These are phyloP conservation scores for Eutrema japonicum DNA, from an alignment of 345 rosid species.

Conservation along the genomic window DNA sequence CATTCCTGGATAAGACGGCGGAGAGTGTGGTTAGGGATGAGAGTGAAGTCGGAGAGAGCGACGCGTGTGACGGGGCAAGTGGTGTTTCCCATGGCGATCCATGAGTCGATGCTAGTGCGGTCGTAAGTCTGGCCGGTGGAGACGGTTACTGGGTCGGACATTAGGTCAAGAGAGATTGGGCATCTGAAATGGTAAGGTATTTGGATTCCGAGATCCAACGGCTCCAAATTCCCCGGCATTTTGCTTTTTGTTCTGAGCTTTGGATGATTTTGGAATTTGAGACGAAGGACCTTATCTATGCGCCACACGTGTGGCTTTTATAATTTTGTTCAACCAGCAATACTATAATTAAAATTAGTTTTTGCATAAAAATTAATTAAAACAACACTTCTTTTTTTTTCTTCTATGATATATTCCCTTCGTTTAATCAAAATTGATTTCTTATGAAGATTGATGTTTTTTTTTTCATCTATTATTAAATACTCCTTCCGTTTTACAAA, in stretches of 20 bases:
- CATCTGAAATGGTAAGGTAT: slow-evolving; percentile 94
- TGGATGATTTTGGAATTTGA: slow-evolving; percentile 22
- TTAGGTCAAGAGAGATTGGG: slow-evolving; percentile 93
- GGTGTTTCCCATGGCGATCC: slow-evolving; percentile 92
- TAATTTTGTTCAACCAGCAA: slow-evolving; percentile 25
- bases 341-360: neutral
- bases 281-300: slow-evolving; percentile 49
- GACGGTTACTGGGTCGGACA: slow-evolving; percentile 96
- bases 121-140: slow-evolving; percentile 96
- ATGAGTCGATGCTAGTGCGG: slow-evolving; percentile 92
- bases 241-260: neutral
- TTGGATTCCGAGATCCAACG: slow-evolving; percentile 76
- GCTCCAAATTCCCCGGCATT: slow-evolving; percentile 77
- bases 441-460: neutral
- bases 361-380: neutral
- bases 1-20: slow-evolving; percentile 97
- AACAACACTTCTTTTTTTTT: no score
- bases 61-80: slow-evolving; percentile 90
- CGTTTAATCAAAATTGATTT: neutral
- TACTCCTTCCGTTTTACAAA: no score
- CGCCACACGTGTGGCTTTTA: slow-evolving; percentile 81
- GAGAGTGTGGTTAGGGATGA: slow-evolving; percentile 97
- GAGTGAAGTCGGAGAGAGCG: slow-evolving; percentile 75
- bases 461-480: no score
- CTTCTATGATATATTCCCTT: neutral